Evolutionary conservation across 257 asterid genomes (phyloP).

Genomic region (Thymus mandschuricus): DNA sequence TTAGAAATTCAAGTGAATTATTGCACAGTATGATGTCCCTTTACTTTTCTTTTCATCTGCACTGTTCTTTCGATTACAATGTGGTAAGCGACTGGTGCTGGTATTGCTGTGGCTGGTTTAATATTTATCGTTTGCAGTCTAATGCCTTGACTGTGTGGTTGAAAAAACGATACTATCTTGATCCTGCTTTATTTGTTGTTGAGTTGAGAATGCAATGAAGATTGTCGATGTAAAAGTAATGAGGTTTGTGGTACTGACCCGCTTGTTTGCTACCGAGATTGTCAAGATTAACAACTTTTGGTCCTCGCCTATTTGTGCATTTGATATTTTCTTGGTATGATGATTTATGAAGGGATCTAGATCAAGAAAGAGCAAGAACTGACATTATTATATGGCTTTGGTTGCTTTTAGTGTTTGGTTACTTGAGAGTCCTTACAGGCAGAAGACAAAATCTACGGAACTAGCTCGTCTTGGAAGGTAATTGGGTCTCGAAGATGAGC

Average conservation of each 20-base stretch:
- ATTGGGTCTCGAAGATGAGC: not conserved
- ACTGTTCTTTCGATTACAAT: not conserved
- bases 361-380: slow-evolving; percentile 2
- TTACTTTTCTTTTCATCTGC: not conserved
- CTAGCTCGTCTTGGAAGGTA: not conserved
- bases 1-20: not conserved
- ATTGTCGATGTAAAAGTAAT: slow-evolving; percentile 1
- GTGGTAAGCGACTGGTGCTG: not conserved
- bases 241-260: not conserved
- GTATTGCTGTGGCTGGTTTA: not conserved
- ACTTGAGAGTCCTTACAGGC: not conserved
- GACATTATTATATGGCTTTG: not conserved
- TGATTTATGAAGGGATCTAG: not conserved
- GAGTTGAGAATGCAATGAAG: not conserved
- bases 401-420: not conserved
- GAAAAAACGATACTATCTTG: not conserved
- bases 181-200: not conserved
- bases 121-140: not conserved
- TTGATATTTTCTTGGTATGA: slow-evolving; percentile 6
- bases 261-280: not conserved
- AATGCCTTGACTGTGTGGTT: not conserved
- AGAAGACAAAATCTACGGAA: not conserved
- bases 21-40: not conserved
- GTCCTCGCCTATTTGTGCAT: not conserved
- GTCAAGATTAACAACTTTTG: not conserved